phyloP scores from a whole-genome alignment of 257 asterid species.

The Perilla frutescens region DNA sequence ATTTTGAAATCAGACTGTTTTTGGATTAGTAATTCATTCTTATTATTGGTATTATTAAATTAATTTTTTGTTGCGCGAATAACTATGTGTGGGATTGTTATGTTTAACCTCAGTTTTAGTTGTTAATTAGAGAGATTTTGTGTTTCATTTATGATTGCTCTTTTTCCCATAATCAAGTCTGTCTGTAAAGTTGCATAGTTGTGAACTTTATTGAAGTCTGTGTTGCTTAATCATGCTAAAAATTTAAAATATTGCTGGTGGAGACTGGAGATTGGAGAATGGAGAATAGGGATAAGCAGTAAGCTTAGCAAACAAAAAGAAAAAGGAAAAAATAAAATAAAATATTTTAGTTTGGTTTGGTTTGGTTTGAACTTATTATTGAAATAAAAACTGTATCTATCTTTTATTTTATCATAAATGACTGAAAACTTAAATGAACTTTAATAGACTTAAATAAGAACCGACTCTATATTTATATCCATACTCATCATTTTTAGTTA shows the following conservation, averaged over 20 bases:
- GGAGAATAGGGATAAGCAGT: slow-evolving; percentile 2
- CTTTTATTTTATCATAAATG: slow-evolving; percentile 28
- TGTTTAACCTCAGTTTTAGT: slow-evolving; percentile 4
- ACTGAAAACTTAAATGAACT: slow-evolving; percentile 10
- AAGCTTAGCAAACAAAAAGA: neutral
- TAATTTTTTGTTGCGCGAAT: neutral
- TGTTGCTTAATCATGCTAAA: slow-evolving; percentile 29
- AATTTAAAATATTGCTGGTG: slow-evolving; percentile 33
- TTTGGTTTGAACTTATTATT: slow-evolving; percentile 30
- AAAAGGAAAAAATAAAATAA: neutral
- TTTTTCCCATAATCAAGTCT: slow-evolving; percentile 21
- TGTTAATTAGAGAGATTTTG: slow-evolving; percentile 31
- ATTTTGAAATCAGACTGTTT: neutral
- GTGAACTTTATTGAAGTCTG: slow-evolving; percentile 38
- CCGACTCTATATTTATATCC: neutral
- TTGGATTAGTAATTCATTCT: neutral
- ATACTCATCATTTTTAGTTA: slow-evolving; percentile 1
- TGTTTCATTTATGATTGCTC: slow-evolving; percentile 27
- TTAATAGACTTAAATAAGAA: slow-evolving; percentile 19
- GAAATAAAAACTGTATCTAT: neutral
- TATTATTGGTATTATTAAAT: neutral
- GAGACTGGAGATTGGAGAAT: neutral
- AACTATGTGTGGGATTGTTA: slow-evolving; percentile 9
- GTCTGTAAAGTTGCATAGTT: slow-evolving; percentile 29
- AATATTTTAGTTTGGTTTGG: neutral